A percentile compares a stretch with the other conserved stretches of the same genome.
phyloP scores from a whole-genome alignment of 2,329 filamentous ascomycete genomes.

The Fusarium torreyae region DNA sequence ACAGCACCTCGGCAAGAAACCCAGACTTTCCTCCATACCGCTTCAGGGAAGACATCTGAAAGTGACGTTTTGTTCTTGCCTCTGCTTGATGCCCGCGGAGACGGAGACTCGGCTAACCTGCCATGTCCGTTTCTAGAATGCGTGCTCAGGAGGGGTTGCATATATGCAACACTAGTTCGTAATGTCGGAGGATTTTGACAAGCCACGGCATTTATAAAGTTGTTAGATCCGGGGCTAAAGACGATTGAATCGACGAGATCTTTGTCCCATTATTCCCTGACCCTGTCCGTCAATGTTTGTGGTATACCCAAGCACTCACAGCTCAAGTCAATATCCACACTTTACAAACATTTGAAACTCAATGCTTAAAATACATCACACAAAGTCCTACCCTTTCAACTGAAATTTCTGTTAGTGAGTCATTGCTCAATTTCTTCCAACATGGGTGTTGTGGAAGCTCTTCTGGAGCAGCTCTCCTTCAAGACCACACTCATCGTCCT shows the following conservation, averaged over 20 bases:
- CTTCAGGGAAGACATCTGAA: constrained; percentile 26
- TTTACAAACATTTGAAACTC: constrained; percentile 2
- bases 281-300: constrained; percentile 4
- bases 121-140: constrained; percentile 18
- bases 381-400: background rate
- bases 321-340: constrained; percentile 8
- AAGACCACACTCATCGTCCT: constrained; percentile 57
- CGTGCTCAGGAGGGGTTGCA: background rate
- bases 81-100: constrained; percentile 1
- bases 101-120: constrained; percentile 34
- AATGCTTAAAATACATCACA: background rate
- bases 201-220: constrained; percentile 12
- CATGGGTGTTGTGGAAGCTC: constrained; percentile 67
- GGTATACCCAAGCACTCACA: background rate
- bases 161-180: constrained; percentile 11
- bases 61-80: constrained; percentile 29
- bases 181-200: background rate
- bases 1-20: constrained; percentile 33
- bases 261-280: background rate
- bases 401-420: background rate
- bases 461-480: constrained; percentile 62
- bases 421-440: constrained; percentile 9
- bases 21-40: background rate
- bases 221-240: background rate
- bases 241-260: background rate